Evolutionary conservation across 2,329 filamentous ascomycete species (phyloP), one percentile per base, ranked within the genome.

Genomic region (Talaromyces albobiverticillius): DNA sequence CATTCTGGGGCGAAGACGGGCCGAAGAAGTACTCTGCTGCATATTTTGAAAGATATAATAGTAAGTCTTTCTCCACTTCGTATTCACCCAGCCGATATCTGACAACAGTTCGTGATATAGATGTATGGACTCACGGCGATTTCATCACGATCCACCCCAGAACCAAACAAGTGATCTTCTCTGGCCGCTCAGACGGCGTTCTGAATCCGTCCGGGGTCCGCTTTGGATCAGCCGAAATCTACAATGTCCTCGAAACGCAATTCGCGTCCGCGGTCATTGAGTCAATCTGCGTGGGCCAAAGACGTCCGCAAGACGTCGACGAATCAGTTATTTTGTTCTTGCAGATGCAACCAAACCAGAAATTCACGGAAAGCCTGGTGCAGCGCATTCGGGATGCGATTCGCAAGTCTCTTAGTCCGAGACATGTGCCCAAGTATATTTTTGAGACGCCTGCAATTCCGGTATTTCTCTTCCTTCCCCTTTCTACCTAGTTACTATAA

Each of bases 361-460:
- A 64, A 20, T 84, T 90, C 59, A 81, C 79, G 5, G 59, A 70
- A 51, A 53, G 70, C 23, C 65, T 93, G 47, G 82, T 86, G 0
- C 67, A 68, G 1, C 76, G 79, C 9, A 75, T 94, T 0, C 87
- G 85, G 67, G 75, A 76, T 13, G 82, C 81, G 10, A 90, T 95
- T 64, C 78, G 77, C 4, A 79, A 74, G 60, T 86, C 87, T 59
- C 71, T 86, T 64, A 89, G 85, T 40, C 84, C 85, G 67, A 76
- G 89, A 51, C 90, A 93, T 72, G 86, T 93, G 13, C 90, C 90
- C 1, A 85, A 78, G 66, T 90, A 85, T 67, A 79, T 94, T 18
- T 93, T 93, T 67, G 84, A 90, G 73, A 89, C 88, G 6, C 85
- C 85, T 16, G 89, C 89, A 61, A 91, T 94, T 66, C 90, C 89